Conservation (phyloP, 306 rosid genomes). For the barrel medic (Medicago truncatula) region DNA sequence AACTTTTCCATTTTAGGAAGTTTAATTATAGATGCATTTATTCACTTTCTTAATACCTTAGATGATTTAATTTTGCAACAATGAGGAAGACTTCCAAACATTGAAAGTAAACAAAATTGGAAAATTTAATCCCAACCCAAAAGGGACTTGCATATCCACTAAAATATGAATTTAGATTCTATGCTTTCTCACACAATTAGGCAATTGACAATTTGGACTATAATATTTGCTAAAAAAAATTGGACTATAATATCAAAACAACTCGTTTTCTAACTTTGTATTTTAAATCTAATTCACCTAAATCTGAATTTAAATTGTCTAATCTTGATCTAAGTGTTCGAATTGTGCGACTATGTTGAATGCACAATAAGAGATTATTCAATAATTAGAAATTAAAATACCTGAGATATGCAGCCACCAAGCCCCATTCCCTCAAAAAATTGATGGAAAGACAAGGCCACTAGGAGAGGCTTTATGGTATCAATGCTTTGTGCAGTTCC, state of each 20-base stretch:
- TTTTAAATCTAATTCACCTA: background rate
- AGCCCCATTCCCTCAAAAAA: slow-evolving; percentile 93
- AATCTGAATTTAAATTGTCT: background rate
- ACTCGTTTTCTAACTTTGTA: background rate
- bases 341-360: background rate
- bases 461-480: slow-evolving; percentile 66
- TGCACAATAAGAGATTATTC: background rate
- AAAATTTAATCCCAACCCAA: background rate
- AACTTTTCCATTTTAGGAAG: background rate
- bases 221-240: background rate
- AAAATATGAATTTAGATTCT: background rate
- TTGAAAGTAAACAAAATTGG: background rate
- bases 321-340: background rate
- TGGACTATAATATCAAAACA: background rate
- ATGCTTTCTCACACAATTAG: background rate
- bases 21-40: background rate
- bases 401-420: slow-evolving; percentile 93
- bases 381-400: slow-evolving; percentile 15
- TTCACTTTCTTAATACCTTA: background rate
- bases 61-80: background rate
- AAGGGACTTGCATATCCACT: background rate
- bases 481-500: slow-evolving; percentile 61
- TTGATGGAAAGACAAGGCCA: slow-evolving; percentile 87
- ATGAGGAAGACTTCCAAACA: background rate
- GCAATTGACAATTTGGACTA: background rate